A percentile compares a stretch with the other conserved stretches of the same genome.
phyloP scores from a whole-genome alignment of 78 protist genomes.

The Chrysochromulina parva region DNA sequence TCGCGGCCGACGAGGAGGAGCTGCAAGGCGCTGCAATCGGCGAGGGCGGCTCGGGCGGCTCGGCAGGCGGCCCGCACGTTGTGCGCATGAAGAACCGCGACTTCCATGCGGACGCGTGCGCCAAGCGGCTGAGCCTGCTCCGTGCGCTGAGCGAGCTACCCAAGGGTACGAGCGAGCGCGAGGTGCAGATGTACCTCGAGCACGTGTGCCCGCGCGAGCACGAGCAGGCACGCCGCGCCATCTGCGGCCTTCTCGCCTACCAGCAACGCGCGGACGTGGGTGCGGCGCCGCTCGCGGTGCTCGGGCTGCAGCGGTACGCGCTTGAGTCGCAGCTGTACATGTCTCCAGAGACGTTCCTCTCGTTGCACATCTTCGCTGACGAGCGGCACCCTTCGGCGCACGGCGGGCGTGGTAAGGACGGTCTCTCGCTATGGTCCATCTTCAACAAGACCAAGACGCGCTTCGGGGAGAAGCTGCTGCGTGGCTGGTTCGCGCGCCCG shows the following conservation, averaged over 20 bases:
- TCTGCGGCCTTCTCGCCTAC: not conserved
- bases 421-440: not conserved
- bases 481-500: not conserved
- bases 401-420: not conserved
- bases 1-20: not conserved
- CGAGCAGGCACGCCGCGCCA: not conserved
- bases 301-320: not conserved
- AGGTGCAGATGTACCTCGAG: not conserved
- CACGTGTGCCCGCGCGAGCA: not conserved
- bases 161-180: not conserved
- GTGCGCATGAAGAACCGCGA: not conserved
- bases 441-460: not conserved
- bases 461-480: not conserved
- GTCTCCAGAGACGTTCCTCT: not conserved
- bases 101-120: not conserved
- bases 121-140: not conserved
- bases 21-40: no score
- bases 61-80: not conserved
- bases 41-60: no score
- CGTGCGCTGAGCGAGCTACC: no score
- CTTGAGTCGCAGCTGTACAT: not conserved
- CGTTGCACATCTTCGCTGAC: not conserved
- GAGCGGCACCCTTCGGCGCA: not conserved
- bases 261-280: not conserved
- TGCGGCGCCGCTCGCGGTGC: not conserved